Base-by-base conservation (phyloP, 169 alveolate genomes). In the Ichthyophthirius multifiliis region DNA sequence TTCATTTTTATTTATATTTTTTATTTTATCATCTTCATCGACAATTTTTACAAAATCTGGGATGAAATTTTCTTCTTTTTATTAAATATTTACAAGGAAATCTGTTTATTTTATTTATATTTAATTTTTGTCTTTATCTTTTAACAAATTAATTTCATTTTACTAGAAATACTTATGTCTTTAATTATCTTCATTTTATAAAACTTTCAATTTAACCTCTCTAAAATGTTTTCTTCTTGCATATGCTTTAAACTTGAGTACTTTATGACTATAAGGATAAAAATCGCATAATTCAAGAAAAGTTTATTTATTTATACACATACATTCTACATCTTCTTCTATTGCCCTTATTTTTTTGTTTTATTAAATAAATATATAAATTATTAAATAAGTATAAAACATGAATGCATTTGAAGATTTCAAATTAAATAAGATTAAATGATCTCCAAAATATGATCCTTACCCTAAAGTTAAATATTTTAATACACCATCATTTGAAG, bases 401-500 rank as follows among this genome's bases (percentile, higher is more conserved):
- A 55, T 55, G 31, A 55, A 55, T 15, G 71, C 71, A 55, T 55
- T 55, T 27, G 71, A 55, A 20, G 71, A 55, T 7, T 55, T 55
- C 6, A 55, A 27, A 5, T 55, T 55, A 27, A 20, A 55, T 55
- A 55, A 55, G 31, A 55, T 55, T 27, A 55, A 7, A 55, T 55
- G 71, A 55, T 55, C 71, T 1, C 71, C 71, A 55, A 55, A 55
- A 7, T 55, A 55, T 10, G 71, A 55, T 15, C 71, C 71, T 27
- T 34, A 39, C 9, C 71, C 39, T 27, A 55, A 55, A 1, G 71
- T 55, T 13, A 55, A 27, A 7, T 55, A 55, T 23, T 20, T 55
- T 13, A 27, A 39, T 4, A 55, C 71, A 55, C 71, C 71, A 55
- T 55, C 71, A n/a, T 55, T 55, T 2, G 71, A 55, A 10, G 39